Percentiles rank a stretch among this genome's conserved stretches.
phyloP scores from a whole-genome alignment of 2,329 filamentous ascomycete genomes.

The Ceratocystis destructans region DNA sequence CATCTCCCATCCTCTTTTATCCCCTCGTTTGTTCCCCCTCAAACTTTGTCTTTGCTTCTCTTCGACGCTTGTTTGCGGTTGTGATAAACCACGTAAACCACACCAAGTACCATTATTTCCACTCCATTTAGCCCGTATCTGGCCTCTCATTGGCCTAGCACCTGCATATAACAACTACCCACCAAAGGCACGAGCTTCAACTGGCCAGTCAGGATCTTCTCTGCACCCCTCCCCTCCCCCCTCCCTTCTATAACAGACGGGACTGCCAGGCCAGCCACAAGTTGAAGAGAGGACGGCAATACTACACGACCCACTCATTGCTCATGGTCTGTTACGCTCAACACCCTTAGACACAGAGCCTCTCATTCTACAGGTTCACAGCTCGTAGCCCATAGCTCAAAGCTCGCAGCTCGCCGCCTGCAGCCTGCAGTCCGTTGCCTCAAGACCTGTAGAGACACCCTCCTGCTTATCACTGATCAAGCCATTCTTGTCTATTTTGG shows the following conservation, averaged over 20 bases:
- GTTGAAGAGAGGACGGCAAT: not conserved
- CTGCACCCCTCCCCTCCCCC: not conserved
- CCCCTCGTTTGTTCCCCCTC: not conserved
- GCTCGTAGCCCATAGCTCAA: not conserved
- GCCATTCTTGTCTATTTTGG: not conserved
- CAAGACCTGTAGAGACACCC: not conserved
- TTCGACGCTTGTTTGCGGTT: not conserved
- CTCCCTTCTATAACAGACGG: not conserved
- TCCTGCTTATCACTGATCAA: not conserved
- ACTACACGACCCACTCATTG: not conserved
- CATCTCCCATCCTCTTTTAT: not conserved
- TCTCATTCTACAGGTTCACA: not conserved
- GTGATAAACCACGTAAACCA: not conserved
- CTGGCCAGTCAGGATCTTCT: not conserved
- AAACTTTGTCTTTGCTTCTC: not conserved
- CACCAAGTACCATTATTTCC: not conserved
- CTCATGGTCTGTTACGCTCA: not conserved
- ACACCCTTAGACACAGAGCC: not conserved
- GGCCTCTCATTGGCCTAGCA: not conserved
- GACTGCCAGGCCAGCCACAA: not conserved
- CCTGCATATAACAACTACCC: not conserved
- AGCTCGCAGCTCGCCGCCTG: not conserved
- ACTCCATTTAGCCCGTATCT: not conserved
- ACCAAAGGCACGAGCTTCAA: conserved; percentile 3
- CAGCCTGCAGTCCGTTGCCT: not conserved